Base-by-base conservation (phyloP, 805 yeast species). In the Ogataea dorogensis region DNA sequence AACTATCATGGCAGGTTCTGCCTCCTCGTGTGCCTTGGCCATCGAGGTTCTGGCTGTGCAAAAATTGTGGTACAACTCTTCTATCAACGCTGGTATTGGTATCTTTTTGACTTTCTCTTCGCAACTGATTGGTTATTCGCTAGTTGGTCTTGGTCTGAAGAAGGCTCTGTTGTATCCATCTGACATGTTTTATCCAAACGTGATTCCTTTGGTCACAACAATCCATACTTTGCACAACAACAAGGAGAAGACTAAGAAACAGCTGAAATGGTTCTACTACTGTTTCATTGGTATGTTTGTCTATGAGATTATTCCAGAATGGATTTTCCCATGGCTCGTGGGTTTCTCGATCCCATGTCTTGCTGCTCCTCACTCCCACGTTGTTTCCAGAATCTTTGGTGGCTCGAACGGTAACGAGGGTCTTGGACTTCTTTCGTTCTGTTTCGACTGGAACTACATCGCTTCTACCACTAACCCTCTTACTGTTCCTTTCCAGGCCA, bases 131-230 rank as follows among this genome's bases (percentile, higher is more conserved):
- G 62, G 62, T 25, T 57, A 56, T 40, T 55, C 60, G 19, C 46
- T 53, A 19, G 52, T 56, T 11, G 63, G 62, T 9, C 34, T 58
- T 18, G 46, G 46, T 28, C 46, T 58, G 24, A 54, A 59, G 24
- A 47, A 54, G 28, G 47, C 53, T 23, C 34, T 49, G 19, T 21
- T 49, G 31, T 49, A 49, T 19, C 53, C 58, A 19, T 44, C 53
- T 19, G 48, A 49, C 5, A 56, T 43, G 61, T 48, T 71, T 30
- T 65, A 68, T 33, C 69, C 75, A 18, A 62, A 72, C 18, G 49
- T 65, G 28, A 63, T 71, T 26, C 67, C 68, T 7, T 42, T 38
- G 26, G 55, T 50, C 6, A 23, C 55, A 10, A 50, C 53, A 15
- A 48, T 50, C 28, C 55, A 50, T 32, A 38, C 55, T 9, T 29